Evolutionary conservation across 73 alveolate species (phyloP), one percentile per base, ranked within the genome.

Genomic region (Paramecium pentaurelia): DNA sequence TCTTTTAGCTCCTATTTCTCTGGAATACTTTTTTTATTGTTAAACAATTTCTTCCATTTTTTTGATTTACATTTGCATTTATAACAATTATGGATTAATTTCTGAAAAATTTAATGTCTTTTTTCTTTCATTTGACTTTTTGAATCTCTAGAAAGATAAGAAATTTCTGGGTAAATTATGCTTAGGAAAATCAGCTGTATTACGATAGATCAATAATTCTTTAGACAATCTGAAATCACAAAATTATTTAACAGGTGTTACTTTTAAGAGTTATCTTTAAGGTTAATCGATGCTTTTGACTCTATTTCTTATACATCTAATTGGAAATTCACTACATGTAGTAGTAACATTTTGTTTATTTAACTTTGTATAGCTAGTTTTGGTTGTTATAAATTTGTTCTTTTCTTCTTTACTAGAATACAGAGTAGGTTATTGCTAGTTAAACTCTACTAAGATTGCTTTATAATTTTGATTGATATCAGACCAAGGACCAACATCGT

Each of bases 1-100:
- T 28, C 84, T 27, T 28, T 34, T 64, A 12, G 84, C 84, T 28
- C 84, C 84, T 64, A 64, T 64, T 64, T 64, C 84, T 42, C 84
- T 4, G 6, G 84, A 64, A 28, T 64, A 34, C 27, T 12, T 64
- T 34, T 64, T 64, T 64, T 28, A 64, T 64, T 64, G 28, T 64
- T 64, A n/a, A n/a, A 64, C 6, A 34, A 64, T 34, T 64, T 64
- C 84, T 64, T 64, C 84, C 84, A 64, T 28, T 34, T 64, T 64
- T 34, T 64, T 64, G 3, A 64, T 34, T 64, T 64, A 64, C 45
- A 32, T 28, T 64, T 64, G 51, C 84, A 64, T 64, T 64, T 64
- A 64, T 64, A 28, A 28, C 84, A 64, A 64, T 64, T 64, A n/a
- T 2, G 84, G 84, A 64, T 64, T 64, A 34, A 64, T 64, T 64